These are phyloP conservation scores for Lepiota venenata DNA, from an alignment of 768 basidiomycete species.

Conservation along the genomic window DNA sequence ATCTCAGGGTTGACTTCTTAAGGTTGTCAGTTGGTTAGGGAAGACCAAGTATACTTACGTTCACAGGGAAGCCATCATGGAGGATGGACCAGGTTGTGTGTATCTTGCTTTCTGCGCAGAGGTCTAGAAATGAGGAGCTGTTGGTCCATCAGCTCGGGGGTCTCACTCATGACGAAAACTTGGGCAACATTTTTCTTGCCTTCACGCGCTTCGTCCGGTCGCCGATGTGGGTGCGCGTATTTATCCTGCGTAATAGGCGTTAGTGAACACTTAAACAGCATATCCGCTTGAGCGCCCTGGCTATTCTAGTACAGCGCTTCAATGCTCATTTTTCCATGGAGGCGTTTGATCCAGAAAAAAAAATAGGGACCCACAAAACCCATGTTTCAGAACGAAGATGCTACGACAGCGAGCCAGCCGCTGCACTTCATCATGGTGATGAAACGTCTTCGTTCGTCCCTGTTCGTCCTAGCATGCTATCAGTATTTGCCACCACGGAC, in stretches of 20 bases:
- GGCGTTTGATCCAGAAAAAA: no score
- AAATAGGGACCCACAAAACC: no score
- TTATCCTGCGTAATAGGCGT: background rate
- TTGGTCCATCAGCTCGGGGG: background rate
- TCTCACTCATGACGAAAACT: background rate
- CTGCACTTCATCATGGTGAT: no score
- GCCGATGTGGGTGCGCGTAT: slow-evolving; percentile 1
- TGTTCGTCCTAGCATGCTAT: no score
- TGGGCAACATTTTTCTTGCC: background rate
- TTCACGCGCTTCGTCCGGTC: background rate
- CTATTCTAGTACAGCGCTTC: no score
- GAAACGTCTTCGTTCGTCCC: no score
- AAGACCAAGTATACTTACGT: background rate
- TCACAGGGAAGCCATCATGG: background rate
- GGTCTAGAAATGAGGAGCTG: background rate
- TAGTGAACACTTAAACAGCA: background rate
- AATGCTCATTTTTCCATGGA: no score
- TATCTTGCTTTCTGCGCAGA: background rate
- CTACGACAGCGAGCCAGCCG: no score
- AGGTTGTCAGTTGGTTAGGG: background rate
- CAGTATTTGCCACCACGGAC: no score
- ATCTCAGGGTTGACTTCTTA: no score
- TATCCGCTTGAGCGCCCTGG: no score
- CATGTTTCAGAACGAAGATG: no score
- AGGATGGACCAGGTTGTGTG: background rate